Conservation (phyloP, 2,329 filamentous ascomycete species). For the Magnaporthiopsis poae region DNA sequence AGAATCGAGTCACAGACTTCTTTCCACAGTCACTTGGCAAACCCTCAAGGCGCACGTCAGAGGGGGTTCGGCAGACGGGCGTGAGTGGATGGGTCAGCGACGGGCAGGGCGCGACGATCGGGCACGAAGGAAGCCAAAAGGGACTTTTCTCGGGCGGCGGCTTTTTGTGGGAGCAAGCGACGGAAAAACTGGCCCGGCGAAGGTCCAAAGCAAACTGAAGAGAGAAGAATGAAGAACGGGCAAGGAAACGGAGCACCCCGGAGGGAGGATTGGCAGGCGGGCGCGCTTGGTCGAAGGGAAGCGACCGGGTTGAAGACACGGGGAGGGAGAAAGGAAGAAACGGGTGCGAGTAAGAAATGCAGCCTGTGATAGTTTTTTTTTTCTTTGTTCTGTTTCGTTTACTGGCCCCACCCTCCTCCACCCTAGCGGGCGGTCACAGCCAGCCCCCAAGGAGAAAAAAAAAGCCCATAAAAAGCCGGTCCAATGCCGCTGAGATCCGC, state of each 20-base stretch:
- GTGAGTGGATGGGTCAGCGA: constrained; percentile 1
- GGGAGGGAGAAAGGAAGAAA: constrained; percentile 18
- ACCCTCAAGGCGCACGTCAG: neutral
- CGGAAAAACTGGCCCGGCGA: constrained; percentile 1
- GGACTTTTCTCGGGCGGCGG: neutral
- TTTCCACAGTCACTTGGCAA: neutral
- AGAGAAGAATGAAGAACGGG: constrained; percentile 7
- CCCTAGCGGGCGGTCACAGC: constrained; percentile 1
- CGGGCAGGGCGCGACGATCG: neutral
- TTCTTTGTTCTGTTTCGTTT: constrained; percentile 2
- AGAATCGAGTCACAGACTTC: constrained; percentile 8
- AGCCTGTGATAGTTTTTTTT: constrained; percentile 6
- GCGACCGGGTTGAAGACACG: constrained; percentile 5
- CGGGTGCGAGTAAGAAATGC: constrained; percentile 12
- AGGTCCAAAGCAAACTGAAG: constrained; percentile 8
- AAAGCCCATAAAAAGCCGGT: neutral
- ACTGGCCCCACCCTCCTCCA: constrained; percentile 1
- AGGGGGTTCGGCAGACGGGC: neutral
- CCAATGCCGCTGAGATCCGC: no score
- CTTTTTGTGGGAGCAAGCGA: constrained; percentile 1
- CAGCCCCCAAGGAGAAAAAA: neutral
- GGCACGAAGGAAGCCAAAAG: neutral
- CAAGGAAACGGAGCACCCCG: constrained; percentile 8
- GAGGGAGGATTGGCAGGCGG: constrained; percentile 9
- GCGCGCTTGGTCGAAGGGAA: constrained; percentile 5